phyloP scores from a whole-genome alignment of 257 asterid genomes.

The Solanum sejunctum region DNA sequence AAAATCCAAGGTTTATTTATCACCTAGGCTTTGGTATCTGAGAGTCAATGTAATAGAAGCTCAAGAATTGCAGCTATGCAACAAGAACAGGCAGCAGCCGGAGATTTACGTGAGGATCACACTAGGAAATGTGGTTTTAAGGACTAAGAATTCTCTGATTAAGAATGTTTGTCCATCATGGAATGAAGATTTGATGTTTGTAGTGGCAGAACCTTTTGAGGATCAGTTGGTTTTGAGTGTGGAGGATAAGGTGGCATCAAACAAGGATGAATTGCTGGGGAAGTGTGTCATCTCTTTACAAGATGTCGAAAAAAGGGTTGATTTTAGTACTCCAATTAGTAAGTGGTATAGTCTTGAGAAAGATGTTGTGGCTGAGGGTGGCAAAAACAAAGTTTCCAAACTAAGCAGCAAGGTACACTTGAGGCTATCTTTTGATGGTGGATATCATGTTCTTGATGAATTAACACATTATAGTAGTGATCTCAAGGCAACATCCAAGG shows the following conservation, averaged over 20 bases:
- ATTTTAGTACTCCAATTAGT: slow-evolving; percentile 43
- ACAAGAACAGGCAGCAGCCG: slow-evolving; percentile 44
- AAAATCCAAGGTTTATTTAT: slow-evolving; percentile 65
- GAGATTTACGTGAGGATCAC: slow-evolving; percentile 41
- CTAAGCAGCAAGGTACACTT: slow-evolving; percentile 51
- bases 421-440: slow-evolving; percentile 78
- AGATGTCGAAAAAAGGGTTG: slow-evolving; percentile 54
- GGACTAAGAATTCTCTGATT: slow-evolving; percentile 9
- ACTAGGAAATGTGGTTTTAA: slow-evolving; percentile 34
- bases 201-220: slow-evolving; percentile 69
- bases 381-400: slow-evolving; percentile 27
- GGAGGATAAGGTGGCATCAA: slow-evolving; percentile 46
- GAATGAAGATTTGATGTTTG: slow-evolving; percentile 42
- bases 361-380: slow-evolving; percentile 25
- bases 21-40: slow-evolving; percentile 84
- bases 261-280: slow-evolving; percentile 53
- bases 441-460: slow-evolving; percentile 95
- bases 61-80: slow-evolving; percentile 44
- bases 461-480: slow-evolving; percentile 79
- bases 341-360: slow-evolving; percentile 79
- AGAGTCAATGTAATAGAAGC: slow-evolving; percentile 87
- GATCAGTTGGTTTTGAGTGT: slow-evolving; percentile 54
- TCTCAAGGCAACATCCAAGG: slow-evolving; percentile 58
- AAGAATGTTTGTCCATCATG: slow-evolving; percentile 39
- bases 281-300: slow-evolving; percentile 48